Percentiles rank a stretch among this genome's conserved stretches.
These are phyloP conservation scores for Pyrenula aspistea DNA, from an alignment of 495 filamentous ascomycete species.

Conservation along the genomic window DNA sequence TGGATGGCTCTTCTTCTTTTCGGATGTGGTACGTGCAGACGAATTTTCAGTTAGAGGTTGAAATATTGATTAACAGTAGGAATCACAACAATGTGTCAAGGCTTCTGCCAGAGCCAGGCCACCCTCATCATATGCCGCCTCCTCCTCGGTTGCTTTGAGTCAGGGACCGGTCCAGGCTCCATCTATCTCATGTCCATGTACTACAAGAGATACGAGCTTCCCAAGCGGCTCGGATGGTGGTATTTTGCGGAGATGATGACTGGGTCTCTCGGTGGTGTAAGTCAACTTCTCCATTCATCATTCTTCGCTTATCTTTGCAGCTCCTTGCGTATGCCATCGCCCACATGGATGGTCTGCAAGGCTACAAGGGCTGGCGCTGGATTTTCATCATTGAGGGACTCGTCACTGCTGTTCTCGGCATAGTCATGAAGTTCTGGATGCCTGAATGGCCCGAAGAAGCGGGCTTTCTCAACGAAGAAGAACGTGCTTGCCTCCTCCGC, in stretches of 20 bases:
- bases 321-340: slow-evolving; percentile 55
- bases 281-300: slow-evolving; percentile 40
- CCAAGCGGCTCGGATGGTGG: slow-evolving; percentile 41
- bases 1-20: slow-evolving; percentile 32
- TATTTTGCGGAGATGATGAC: slow-evolving; percentile 39
- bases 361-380: slow-evolving; percentile 47
- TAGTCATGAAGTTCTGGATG: slow-evolving; percentile 34
- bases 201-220: slow-evolving; percentile 43
- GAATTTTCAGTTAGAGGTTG: slow-evolving; percentile 6
- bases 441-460: slow-evolving; percentile 40
- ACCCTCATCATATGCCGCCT: slow-evolving; percentile 46
- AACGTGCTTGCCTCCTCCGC: slow-evolving; percentile 30
- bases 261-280: slow-evolving; percentile 46
- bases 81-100: slow-evolving; percentile 39
- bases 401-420: slow-evolving; percentile 40
- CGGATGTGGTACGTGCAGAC: slow-evolving; percentile 40
- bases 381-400: slow-evolving; percentile 55
- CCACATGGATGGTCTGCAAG: slow-evolving; percentile 32
- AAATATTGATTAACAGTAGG: slow-evolving; percentile 15
- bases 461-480: slow-evolving; percentile 35
- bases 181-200: slow-evolving; percentile 45
- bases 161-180: slow-evolving; percentile 38
- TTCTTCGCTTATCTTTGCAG: not conserved
- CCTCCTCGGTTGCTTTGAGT: slow-evolving; percentile 44
- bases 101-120: slow-evolving; percentile 33